Conservation (phyloP, 805 yeast species). For the Trichomonascus vanleenenianus region DNA sequence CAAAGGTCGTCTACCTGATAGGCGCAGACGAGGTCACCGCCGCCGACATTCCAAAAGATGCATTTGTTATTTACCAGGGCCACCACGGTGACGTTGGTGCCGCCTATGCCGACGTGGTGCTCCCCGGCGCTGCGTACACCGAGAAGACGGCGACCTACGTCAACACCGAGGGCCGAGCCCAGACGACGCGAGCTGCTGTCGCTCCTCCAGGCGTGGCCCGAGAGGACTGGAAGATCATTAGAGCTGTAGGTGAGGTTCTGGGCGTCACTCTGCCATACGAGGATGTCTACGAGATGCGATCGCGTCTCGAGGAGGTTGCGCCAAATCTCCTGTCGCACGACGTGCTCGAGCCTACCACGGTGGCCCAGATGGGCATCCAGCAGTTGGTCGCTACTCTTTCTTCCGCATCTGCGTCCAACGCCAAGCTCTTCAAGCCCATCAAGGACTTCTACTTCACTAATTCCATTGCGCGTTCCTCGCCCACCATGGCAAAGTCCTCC, state of each 20-base stretch:
- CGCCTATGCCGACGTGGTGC: slow-evolving; percentile 75
- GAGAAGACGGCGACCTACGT: slow-evolving; percentile 80
- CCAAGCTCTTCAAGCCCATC: slow-evolving; percentile 59
- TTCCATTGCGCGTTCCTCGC: slow-evolving; percentile 77
- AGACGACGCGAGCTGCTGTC: slow-evolving; percentile 76
- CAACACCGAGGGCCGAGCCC: slow-evolving; percentile 87
- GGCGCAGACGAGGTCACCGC: slow-evolving; percentile 78
- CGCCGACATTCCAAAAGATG: slow-evolving; percentile 67
- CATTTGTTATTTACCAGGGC: slow-evolving; percentile 84
- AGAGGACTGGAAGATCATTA: slow-evolving; percentile 83
- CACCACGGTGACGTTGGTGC: slow-evolving; percentile 92
- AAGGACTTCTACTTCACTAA: slow-evolving; percentile 84
- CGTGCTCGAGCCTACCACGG: slow-evolving; percentile 58
- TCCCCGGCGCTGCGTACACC: slow-evolving; percentile 85
- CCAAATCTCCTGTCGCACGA: slow-evolving; percentile 76
- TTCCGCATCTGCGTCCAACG: slow-evolving; percentile 37
- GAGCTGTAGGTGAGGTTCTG: slow-evolving; percentile 75
- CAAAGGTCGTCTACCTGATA: slow-evolving; percentile 70
- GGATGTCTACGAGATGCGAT: slow-evolving; percentile 57
- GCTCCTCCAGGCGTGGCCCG: slow-evolving; percentile 85
- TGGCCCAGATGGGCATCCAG: slow-evolving; percentile 51
- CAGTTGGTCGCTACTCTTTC: slow-evolving; percentile 29
- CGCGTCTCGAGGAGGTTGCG: slow-evolving; percentile 66
- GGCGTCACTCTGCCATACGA: slow-evolving; percentile 69
- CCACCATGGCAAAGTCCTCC: slow-evolving; percentile 85